Conservation (phyloP, 1,139 yeast species). For the Hyphopichia buzzinii region DNA sequence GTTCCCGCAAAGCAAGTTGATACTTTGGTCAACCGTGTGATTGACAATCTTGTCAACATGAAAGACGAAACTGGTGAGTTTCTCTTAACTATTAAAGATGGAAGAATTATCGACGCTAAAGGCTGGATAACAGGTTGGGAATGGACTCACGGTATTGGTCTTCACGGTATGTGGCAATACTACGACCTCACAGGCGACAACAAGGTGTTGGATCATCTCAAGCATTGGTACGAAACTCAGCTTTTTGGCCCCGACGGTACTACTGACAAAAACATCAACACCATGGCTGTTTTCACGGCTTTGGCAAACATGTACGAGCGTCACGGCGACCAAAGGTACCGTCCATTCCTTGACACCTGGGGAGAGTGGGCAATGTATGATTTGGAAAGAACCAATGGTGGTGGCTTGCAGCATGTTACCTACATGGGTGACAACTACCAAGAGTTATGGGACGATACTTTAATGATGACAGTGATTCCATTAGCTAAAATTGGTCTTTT, state of each 20-base stretch:
- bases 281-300: constrained; percentile 31
- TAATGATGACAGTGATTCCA: constrained; percentile 38
- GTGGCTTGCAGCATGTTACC: constrained; percentile 33
- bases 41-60: constrained; percentile 17
- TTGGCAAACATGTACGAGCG: constrained; percentile 27
- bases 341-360: constrained; percentile 30
- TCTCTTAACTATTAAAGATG: constrained; percentile 28
- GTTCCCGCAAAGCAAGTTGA: constrained; percentile 13
- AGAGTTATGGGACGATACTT: constrained; percentile 35
- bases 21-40: constrained; percentile 12
- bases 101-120: constrained; percentile 31
- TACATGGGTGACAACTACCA: constrained; percentile 25
- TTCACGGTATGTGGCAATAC: constrained; percentile 35
- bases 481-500: constrained; percentile 29
- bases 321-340: constrained; percentile 16
- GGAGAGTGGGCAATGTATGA: constrained; percentile 33
- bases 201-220: constrained; percentile 17
- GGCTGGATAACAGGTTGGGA: constrained; percentile 40
- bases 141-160: constrained; percentile 34
- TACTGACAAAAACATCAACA: constrained; percentile 31
- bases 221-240: constrained; percentile 27
- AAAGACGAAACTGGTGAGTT: constrained; percentile 27
- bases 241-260: constrained; percentile 27
- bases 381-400: constrained; percentile 26
- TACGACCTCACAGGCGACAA: constrained; percentile 21